A percentile compares a stretch with the other conserved stretches of the same genome.
Evolutionary conservation across 75 land plant species (phyloP).

Genomic region (Pseudotsuga menziesii): DNA sequence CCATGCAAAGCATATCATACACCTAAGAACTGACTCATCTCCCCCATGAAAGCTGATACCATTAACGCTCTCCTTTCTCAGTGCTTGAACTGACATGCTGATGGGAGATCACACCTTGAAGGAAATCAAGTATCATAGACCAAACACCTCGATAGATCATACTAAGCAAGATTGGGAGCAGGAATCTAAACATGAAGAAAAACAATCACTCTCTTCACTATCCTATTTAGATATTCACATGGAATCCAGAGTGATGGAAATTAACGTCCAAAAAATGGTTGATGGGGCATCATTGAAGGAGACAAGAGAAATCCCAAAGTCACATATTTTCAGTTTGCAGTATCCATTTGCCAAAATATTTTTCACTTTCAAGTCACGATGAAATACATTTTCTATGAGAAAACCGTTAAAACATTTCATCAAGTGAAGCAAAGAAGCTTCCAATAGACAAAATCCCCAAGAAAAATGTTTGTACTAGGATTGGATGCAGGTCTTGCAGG

Average conservation of each 20-base stretch:
- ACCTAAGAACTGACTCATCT: not conserved
- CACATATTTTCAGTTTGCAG: slow-evolving; percentile 95
- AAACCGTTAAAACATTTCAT: slow-evolving; percentile 3
- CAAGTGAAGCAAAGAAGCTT: not conserved
- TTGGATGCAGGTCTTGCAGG: not conserved
- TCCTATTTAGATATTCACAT: not conserved
- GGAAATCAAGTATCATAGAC: not conserved
- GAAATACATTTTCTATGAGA: slow-evolving; percentile 83
- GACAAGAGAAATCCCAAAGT: slow-evolving; percentile 95
- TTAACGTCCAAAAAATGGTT: slow-evolving; percentile 95
- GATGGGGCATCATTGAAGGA: slow-evolving; percentile 90
- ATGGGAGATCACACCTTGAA: not conserved
- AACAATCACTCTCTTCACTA: not conserved
- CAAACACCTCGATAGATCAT: not conserved
- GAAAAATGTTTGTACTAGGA: not conserved
- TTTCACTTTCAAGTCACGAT: slow-evolving; percentile 89
- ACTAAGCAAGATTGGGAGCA: not conserved
- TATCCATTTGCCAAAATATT: slow-evolving; percentile 91
- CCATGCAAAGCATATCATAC: not conserved
- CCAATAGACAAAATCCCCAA: not conserved
- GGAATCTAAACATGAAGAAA: not conserved
- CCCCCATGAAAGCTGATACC: not conserved
- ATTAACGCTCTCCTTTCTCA: not conserved
- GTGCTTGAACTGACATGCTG: not conserved
- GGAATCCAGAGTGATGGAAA: not conserved